Conservation (phyloP, 108 stramenopile species). For the Cyclotella atomus region DNA sequence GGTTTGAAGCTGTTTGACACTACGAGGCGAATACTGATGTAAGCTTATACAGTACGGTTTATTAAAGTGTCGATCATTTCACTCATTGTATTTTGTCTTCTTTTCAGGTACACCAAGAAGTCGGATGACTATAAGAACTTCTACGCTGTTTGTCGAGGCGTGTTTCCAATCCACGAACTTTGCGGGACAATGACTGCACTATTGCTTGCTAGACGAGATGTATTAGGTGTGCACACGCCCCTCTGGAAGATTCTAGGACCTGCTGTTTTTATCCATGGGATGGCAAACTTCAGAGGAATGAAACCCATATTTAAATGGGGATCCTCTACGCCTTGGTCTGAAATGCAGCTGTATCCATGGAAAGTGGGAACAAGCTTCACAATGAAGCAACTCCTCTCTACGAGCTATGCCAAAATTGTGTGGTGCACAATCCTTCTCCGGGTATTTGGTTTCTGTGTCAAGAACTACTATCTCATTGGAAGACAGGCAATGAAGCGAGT, state of each 20-base stretch:
- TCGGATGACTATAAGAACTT: conserved; percentile 66
- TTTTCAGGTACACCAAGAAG: conserved; percentile 66
- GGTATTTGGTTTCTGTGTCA: conserved; percentile 83
- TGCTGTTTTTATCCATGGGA: conserved; percentile 87
- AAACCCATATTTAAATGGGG: conserved; percentile 95
- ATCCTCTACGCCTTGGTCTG: conserved; percentile 91
- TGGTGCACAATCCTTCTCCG: conserved; percentile 77
- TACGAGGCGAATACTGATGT: conserved; percentile 79
- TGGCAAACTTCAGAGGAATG: conserved; percentile 93
- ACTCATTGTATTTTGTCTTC: not conserved
- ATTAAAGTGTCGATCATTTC: not conserved
- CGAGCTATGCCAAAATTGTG: conserved; percentile 79
- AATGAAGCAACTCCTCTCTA: conserved; percentile 57
- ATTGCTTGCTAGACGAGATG: conserved; percentile 81
- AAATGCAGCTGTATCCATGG: conserved; percentile 89
- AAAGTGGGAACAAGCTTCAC: conserved; percentile 39
- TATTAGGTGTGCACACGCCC: conserved; percentile 75
- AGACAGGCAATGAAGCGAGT: conserved; percentile 86
- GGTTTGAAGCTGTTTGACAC: conserved; percentile 82
- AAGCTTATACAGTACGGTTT: not conserved
- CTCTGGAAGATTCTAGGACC: conserved; percentile 79
- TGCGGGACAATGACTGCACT: conserved; percentile 96
- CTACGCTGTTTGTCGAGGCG: conserved; percentile 85
- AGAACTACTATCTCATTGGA: conserved; percentile 88
- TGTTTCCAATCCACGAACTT: conserved; percentile 94